Evolutionary conservation across 257 asterid genomes (phyloP), one percentile per base, ranked within the genome.

Genomic region (Solanum acaule): DNA sequence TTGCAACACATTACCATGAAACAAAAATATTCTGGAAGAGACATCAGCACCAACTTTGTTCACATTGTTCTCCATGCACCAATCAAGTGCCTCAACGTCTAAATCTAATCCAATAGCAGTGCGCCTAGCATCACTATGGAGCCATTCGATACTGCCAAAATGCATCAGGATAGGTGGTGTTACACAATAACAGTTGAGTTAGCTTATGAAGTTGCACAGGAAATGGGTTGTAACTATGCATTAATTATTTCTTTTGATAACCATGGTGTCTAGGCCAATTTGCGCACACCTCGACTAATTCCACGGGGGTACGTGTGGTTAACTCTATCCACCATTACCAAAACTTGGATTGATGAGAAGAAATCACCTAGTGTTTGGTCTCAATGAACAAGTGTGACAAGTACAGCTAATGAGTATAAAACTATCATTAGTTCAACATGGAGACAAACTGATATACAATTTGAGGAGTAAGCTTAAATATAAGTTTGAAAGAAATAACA

Each of bases 31-130:
- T 90, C 99, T 91, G 52, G 98, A 91, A 88, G 75, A 6, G 59
- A 94, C 91, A 89, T 95, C 98, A 81, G 94, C 92, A 42, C 99
- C 98, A 10, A 94, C 90, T 91, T 98, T 94, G 94, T 94, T 93
- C 87, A 94, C 81, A 83, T 96, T 97, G 92, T 91, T 96, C 59
- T 94, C 96, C 87, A 92, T 86, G 88, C 99, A 96, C 99, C 99
- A 97, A 88, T 91, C 86, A 56, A 97, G 97, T 42, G 99, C 98
- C 84, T 96, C 99, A 13, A 88, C 79, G 34, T 97, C 99, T 91
- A 97, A 94, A 91, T 97, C 99, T 92, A 97, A 88, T 91, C 98
- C 99, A 38, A 97, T 92, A 29, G 99, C 98, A 87, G 98, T 95
- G 92, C 99, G 92, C 89, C 99, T 94, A 70, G 98, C 94, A 89